Percentiles rank a stretch among this genome's conserved stretches.
Evolutionary conservation across 148 eudicot genomes (phyloP).

Genomic region (Talinum fruticosum): DNA sequence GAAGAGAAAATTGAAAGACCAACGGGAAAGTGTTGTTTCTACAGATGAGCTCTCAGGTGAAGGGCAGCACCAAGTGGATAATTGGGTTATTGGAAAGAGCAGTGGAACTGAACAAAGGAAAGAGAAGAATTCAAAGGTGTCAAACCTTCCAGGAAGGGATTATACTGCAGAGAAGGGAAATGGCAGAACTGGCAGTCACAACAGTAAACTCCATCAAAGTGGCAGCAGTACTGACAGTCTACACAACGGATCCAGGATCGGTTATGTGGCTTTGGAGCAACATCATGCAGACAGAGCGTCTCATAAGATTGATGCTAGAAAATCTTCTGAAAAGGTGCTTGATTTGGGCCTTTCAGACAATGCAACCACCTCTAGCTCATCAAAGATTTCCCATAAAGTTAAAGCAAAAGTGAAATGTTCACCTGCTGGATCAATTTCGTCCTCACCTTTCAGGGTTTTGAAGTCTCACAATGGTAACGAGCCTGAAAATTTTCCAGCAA

Average conservation of each 20-base stretch:
- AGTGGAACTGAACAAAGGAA: constrained; percentile 18
- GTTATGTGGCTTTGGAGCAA: constrained; percentile 11
- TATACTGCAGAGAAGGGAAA: constrained; percentile 19
- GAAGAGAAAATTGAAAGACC: constrained; percentile 41
- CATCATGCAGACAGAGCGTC: constrained; percentile 16
- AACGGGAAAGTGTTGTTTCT: background rate
- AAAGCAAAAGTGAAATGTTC: constrained; percentile 35
- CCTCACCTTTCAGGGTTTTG: constrained; percentile 34
- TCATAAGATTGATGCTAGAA: constrained; percentile 22
- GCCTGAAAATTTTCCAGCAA: constrained; percentile 16
- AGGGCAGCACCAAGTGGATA: background rate
- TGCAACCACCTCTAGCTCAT: constrained; percentile 45
- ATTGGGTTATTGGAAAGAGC: constrained; percentile 11
- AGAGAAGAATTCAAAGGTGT: constrained; percentile 26
- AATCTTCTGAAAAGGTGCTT: constrained; percentile 26
- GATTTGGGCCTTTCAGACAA: constrained; percentile 28
- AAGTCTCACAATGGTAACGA: constrained; percentile 25
- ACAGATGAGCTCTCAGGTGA: constrained; percentile 1
- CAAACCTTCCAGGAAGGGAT: constrained; percentile 24
- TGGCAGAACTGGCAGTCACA: constrained; percentile 6
- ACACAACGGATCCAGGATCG: constrained; percentile 15
- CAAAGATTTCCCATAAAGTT: constrained; percentile 33
- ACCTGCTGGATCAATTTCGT: constrained; percentile 35
- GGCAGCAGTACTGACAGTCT: constrained; percentile 11
- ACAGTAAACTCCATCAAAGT: constrained; percentile 13